A percentile compares a stretch with the other conserved stretches of the same genome.
Evolutionary conservation across 129 eudicot genomes (phyloP).

Genomic region (Pittosporum tobira): DNA sequence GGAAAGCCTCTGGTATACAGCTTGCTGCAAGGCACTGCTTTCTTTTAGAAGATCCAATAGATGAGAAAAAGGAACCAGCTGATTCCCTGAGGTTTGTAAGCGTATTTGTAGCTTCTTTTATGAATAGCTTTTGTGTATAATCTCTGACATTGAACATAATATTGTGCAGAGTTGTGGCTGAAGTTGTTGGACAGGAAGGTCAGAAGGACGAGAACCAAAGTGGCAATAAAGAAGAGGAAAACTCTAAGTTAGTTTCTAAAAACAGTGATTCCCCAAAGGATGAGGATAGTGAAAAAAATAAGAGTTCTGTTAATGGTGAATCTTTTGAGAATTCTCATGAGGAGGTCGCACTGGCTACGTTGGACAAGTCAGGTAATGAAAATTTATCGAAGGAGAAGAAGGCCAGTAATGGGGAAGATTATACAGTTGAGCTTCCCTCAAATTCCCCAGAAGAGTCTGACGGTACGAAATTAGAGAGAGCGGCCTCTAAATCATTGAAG

Average conservation of each 20-base stretch:
- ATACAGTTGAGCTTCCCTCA: conserved; percentile 32
- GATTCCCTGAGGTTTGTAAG: conserved; percentile 45
- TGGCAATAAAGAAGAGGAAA: conserved; percentile 27
- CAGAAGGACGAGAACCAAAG: conserved; percentile 24
- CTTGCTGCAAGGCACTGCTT: conserved; percentile 86
- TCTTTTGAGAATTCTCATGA: conserved; percentile 15
- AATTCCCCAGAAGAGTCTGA: conserved; percentile 34
- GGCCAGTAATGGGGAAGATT: conserved; percentile 22
- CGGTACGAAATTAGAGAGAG: conserved; percentile 22
- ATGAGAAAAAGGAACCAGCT: conserved; percentile 30
- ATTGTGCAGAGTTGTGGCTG: conserved; percentile 40
- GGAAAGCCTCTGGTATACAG: conserved; percentile 44
- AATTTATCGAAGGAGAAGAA: conserved; percentile 11
- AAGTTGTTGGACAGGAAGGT: conserved; percentile 32
- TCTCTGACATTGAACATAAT: conserved; percentile 10
- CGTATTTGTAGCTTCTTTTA: conserved; percentile 16
- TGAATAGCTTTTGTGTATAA: not conserved
- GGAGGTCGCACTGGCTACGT: conserved; percentile 11
- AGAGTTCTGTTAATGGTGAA: conserved; percentile 20
- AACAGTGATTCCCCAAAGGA: conserved; percentile 13
- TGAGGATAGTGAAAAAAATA: conserved; percentile 12
- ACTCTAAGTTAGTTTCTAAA: conserved; percentile 11
- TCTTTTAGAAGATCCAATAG: conserved; percentile 66
- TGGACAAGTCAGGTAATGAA: conserved; percentile 13
- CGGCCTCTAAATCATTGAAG: conserved; percentile 27